phyloP scores from a whole-genome alignment of 768 basidiomycete species.

The Pisolithus orientalis region DNA sequence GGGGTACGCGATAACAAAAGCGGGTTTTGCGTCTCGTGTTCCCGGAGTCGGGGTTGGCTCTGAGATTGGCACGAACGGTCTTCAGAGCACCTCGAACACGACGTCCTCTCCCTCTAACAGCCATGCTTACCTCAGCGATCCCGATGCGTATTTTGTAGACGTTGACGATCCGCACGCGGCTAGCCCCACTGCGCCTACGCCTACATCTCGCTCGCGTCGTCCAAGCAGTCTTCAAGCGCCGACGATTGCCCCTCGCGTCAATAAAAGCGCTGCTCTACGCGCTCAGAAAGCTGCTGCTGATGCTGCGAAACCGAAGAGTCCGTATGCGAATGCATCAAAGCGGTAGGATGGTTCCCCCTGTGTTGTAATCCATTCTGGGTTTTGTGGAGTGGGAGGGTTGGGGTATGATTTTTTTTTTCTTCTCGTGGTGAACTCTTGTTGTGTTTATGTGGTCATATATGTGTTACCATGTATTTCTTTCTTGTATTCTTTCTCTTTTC shows the following conservation, averaged over 20 bases:
- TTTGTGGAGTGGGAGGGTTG: conserved; percentile 10
- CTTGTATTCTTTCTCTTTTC: too few species aligned
- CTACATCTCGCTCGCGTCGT: conserved; percentile 29
- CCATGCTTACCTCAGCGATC: conserved; percentile 12
- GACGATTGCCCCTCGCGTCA: conserved; percentile 60
- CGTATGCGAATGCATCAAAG: conserved; percentile 25
- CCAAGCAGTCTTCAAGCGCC: conserved; percentile 56
- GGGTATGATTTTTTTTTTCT: too few species aligned
- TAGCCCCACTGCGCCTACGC: conserved; percentile 21
- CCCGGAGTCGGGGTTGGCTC: conserved; percentile 12
- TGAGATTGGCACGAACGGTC: conserved; percentile 13
- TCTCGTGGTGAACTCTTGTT: too few species aligned
- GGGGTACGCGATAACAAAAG: conserved; percentile 9
- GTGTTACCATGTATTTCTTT: too few species aligned
- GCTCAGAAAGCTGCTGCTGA: conserved; percentile 53
- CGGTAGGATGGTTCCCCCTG: conserved; percentile 8
- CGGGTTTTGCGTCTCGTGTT: conserved; percentile 20
- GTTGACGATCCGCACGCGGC: conserved; percentile 5
- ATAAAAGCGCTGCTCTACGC: conserved; percentile 67
- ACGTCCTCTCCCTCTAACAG: not conserved
- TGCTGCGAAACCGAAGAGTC: conserved; percentile 27
- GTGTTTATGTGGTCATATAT: too few species aligned
- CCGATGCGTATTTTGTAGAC: conserved; percentile 4
- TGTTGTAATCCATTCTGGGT: not conserved
- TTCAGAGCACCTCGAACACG: conserved; percentile 21